These are phyloP conservation scores for Silene conica DNA, from an alignment of 148 eudicot genomes.

Conservation along the genomic window DNA sequence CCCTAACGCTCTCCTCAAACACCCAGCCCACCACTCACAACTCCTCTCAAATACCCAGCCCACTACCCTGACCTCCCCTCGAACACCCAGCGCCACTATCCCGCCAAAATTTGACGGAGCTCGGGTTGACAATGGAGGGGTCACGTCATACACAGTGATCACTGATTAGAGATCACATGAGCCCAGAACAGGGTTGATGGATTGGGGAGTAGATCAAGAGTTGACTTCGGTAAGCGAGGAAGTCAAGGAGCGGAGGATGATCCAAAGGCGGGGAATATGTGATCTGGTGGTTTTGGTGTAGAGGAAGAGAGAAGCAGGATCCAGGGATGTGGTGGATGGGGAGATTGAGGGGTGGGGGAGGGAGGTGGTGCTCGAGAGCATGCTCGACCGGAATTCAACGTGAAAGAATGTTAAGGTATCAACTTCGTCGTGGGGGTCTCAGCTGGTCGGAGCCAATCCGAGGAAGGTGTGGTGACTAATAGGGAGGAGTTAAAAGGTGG, in stretches of 20 bases:
- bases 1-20: neutral
- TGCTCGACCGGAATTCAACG: neutral
- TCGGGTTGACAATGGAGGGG: neutral
- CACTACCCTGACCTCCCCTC: neutral
- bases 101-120: neutral
- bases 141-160: neutral
- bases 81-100: neutral
- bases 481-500: neutral
- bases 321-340: neutral
- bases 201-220: neutral
- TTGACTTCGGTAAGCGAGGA: too few relatives aligned
- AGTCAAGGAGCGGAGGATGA: neutral
- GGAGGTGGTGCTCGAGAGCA: neutral
- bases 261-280: neutral
- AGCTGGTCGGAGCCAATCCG: neutral
- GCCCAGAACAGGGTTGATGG: neutral
- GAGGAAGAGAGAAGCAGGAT: neutral
- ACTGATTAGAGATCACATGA: neutral
- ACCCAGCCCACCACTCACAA: neutral
- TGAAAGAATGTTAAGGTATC: neutral
- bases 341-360: neutral
- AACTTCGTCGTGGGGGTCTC: neutral
- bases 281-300: neutral
- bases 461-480: neutral
- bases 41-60: neutral